Conservation (phyloP, 768 basidiomycete species). For the Cyclocybe aegerita region DNA sequence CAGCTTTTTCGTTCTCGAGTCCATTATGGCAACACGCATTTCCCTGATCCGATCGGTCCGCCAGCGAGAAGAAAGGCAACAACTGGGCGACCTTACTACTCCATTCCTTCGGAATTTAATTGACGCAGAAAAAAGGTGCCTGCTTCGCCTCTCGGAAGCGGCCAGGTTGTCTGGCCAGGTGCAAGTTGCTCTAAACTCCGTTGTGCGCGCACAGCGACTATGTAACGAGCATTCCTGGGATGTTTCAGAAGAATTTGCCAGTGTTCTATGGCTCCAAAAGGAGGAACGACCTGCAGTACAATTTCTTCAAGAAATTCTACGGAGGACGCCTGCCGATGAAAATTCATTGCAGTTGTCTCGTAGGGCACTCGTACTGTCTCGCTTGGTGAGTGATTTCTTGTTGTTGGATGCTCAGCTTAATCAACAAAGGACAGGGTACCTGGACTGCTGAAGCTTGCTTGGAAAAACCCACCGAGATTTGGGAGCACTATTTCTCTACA, state of each 20-base stretch:
- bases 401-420: background rate
- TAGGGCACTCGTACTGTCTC: constrained; percentile 54
- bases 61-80: constrained; percentile 69
- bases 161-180: constrained; percentile 67
- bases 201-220: constrained; percentile 71
- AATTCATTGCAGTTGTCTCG: constrained; percentile 2
- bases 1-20: constrained; percentile 78
- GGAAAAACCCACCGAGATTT: constrained; percentile 74
- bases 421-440: constrained; percentile 57
- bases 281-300: constrained; percentile 85
- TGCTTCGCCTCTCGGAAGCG: constrained; percentile 67
- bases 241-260: constrained; percentile 80
- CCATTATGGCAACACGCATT: constrained; percentile 75
- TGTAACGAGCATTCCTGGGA: constrained; percentile 43
- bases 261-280: constrained; percentile 85
- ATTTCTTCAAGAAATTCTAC: constrained; percentile 47
- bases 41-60: constrained; percentile 76
- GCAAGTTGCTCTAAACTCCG: constrained; percentile 86
- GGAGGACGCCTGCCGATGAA: background rate
- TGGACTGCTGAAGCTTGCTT: constrained; percentile 90
- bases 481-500: constrained; percentile 64
- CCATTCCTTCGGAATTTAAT: constrained; percentile 51
- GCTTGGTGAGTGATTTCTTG: constrained; percentile 49
- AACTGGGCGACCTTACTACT: constrained; percentile 69
- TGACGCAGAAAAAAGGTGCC: constrained; percentile 65